Evolutionary conservation across 495 filamentous ascomycete species (phyloP).

Genomic region (Tuber brumale): DNA sequence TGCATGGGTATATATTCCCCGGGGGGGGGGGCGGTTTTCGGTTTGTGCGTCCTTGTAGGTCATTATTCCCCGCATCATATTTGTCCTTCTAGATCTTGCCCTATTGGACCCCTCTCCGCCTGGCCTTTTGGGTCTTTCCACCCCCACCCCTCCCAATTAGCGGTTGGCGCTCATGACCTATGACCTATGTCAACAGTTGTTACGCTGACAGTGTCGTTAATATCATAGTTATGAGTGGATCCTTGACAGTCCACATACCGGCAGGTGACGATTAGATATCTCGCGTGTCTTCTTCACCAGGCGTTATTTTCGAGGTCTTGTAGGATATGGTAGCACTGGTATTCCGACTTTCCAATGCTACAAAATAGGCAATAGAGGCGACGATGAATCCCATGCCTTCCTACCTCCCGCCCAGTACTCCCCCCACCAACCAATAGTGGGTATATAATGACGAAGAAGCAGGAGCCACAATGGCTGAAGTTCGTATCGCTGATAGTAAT

Average conservation of each 20-base stretch:
- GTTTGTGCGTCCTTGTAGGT: background rate
- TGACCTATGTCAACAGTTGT: background rate
- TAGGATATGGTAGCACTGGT: background rate
- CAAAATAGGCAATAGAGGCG: background rate
- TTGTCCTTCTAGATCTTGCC: background rate
- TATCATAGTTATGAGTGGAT: background rate
- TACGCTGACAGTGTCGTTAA: background rate
- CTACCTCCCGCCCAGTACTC: background rate
- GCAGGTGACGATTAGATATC: background rate
- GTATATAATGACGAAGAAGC: background rate
- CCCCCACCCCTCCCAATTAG: background rate
- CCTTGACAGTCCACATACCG: background rate
- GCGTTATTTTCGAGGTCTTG: background rate
- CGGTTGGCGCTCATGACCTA: background rate
- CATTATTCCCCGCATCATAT: background rate
- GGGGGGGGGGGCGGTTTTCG: background rate
- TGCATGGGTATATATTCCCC: background rate
- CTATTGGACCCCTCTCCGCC: no score
- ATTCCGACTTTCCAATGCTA: background rate
- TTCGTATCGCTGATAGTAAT: background rate
- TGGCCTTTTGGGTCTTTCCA: no score
- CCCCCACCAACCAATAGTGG: background rate
- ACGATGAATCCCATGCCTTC: background rate
- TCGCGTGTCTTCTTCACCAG: background rate
- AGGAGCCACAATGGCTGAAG: background rate